phyloP scores from a whole-genome alignment of 116 monocot genomes.

The Dioscorea cayenensis region DNA sequence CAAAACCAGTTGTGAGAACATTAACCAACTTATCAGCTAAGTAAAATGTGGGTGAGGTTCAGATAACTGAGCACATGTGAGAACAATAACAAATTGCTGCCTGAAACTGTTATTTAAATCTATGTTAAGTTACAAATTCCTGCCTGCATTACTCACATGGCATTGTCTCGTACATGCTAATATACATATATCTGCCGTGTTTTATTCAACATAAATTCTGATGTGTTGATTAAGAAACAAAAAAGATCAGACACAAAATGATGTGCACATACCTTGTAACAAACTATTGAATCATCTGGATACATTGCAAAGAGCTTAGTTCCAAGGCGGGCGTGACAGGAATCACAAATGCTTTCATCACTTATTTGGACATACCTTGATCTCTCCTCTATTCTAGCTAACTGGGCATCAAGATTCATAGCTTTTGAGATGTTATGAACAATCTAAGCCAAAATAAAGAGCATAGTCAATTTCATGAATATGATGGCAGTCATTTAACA shows the following conservation, averaged over 20 bases:
- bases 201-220: too few relatives aligned
- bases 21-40: too few relatives aligned
- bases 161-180: too few relatives aligned
- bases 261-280: constrained; percentile 74
- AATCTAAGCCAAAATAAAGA: constrained; percentile 35
- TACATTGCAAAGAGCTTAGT: constrained; percentile 99
- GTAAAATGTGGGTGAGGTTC: too few relatives aligned
- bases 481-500: not conserved
- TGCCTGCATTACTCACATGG: too few relatives aligned
- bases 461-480: not conserved
- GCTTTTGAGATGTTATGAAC: constrained; percentile 72
- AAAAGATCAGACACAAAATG: not conserved
- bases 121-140: too few relatives aligned
- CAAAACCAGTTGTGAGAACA: too few relatives aligned
- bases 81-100: too few relatives aligned
- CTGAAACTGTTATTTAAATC: too few relatives aligned
- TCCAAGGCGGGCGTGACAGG: constrained; percentile 86
- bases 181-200: too few relatives aligned
- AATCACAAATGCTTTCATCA: constrained; percentile 83
- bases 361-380: constrained; percentile 89
- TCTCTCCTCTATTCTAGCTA: constrained; percentile 91
- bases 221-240: not conserved
- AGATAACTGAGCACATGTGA: too few relatives aligned
- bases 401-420: constrained; percentile 54
- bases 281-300: constrained; percentile 94